A percentile compares a stretch with the other conserved stretches of the same genome.
Conservation (phyloP, 805 yeast species). For the Suhomyces sp. region DNA sequence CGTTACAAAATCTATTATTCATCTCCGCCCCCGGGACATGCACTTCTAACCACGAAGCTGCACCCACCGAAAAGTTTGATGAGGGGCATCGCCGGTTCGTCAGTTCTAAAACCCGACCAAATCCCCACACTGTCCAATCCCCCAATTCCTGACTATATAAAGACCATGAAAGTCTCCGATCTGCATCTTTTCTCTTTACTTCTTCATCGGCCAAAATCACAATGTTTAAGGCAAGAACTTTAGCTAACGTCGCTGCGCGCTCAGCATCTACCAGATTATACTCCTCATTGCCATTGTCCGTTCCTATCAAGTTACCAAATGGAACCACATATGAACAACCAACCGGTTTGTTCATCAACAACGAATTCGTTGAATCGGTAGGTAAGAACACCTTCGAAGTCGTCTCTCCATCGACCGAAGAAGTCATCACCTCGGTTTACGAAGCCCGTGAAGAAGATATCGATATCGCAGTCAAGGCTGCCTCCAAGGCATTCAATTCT, state of each 20-base stretch:
- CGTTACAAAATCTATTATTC: background rate
- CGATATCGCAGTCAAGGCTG: conserved; percentile 83
- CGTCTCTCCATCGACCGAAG: conserved; percentile 68
- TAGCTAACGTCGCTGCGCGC: background rate
- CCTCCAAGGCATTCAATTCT: conserved; percentile 68
- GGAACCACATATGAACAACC: conserved; percentile 76
- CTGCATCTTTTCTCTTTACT: background rate
- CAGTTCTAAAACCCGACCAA: background rate
- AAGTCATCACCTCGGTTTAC: conserved; percentile 62
- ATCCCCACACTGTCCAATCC: background rate
- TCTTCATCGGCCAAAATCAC: background rate
- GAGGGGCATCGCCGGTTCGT: background rate
- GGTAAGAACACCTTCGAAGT: conserved; percentile 60
- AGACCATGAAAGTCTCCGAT: background rate
- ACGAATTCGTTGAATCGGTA: conserved; percentile 65
- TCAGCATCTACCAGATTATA: conserved; percentile 15
- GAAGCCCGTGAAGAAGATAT: conserved; percentile 79
- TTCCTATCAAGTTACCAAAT: conserved; percentile 60
- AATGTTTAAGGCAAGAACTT: conserved; percentile 1
- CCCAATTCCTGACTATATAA: background rate
- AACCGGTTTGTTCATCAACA: conserved; percentile 84
- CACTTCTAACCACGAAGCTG: background rate
- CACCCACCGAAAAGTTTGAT: background rate
- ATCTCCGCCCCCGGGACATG: background rate
- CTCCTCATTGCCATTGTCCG: conserved; percentile 36